A percentile compares a stretch with the other conserved stretches of the same genome.
Conservation (phyloP, 306 rosid species). For the Gastrolobium bilobum region DNA sequence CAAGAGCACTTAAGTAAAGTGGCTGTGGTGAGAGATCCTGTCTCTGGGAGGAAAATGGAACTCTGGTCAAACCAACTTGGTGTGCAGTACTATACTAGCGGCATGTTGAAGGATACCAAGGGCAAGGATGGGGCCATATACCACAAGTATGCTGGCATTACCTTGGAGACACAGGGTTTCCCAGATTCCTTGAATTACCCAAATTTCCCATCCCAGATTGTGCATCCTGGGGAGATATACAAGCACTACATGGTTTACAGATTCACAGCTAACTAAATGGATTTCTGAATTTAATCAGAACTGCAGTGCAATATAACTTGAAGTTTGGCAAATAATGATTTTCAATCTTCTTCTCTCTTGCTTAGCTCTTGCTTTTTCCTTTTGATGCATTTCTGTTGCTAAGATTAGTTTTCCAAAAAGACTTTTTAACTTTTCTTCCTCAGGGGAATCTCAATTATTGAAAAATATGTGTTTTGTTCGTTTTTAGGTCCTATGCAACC, state of each 20-base stretch:
- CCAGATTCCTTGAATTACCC: constrained; percentile 69
- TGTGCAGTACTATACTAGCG: constrained; percentile 66
- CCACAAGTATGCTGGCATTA: constrained; percentile 49
- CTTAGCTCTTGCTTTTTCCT: neutral
- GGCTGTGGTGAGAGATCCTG: constrained; percentile 52
- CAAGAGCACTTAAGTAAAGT: constrained; percentile 49
- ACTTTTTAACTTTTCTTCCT: no score
- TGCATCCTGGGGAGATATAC: constrained; percentile 65
- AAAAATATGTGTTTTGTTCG: no score
- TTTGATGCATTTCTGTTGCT: neutral
- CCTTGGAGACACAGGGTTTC: constrained; percentile 76
- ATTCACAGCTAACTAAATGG: constrained; percentile 56
- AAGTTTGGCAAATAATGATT: neutral
- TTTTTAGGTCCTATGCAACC: no score
- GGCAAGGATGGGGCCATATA: constrained; percentile 66
- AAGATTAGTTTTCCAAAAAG: neutral
- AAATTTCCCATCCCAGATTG: constrained; percentile 67
- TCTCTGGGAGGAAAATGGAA: constrained; percentile 75
- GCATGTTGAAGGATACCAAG: constrained; percentile 50
- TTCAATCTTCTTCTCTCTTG: neutral
- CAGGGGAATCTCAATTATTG: no score
- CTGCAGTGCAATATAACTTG: neutral
- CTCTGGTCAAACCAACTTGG: constrained; percentile 72
- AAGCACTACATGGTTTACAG: constrained; percentile 67
- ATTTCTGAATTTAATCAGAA: neutral